Percentiles rank a stretch among this genome's conserved stretches.
phyloP scores from a whole-genome alignment of 2,329 filamentous ascomycete genomes.

The Alternaria postmessia region DNA sequence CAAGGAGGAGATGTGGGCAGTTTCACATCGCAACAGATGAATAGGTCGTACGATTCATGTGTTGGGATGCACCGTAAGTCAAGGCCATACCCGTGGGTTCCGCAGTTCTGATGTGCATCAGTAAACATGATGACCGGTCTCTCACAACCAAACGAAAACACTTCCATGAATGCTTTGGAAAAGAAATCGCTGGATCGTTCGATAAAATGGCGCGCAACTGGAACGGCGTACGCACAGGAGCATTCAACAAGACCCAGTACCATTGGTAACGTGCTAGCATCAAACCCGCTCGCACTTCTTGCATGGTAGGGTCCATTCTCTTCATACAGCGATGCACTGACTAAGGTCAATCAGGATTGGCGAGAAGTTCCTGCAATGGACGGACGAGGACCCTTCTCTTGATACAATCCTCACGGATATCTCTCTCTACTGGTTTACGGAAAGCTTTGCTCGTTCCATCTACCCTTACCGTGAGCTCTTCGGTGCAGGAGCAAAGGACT shows the following conservation, averaged over 20 bases:
- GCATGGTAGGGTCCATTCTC: constrained; percentile 54
- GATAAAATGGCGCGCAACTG: constrained; percentile 50
- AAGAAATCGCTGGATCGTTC: constrained; percentile 20
- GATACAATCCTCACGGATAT: constrained; percentile 61
- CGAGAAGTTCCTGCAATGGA: constrained; percentile 66
- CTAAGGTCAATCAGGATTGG: constrained; percentile 52
- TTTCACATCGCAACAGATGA: constrained; percentile 54
- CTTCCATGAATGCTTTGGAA: constrained; percentile 28
- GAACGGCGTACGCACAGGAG: constrained; percentile 60
- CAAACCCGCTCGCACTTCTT: constrained; percentile 65
- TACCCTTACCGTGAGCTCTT: constrained; percentile 58
- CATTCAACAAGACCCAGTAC: constrained; percentile 66
- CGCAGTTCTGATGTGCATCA: constrained; percentile 13
- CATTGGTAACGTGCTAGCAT: constrained; percentile 63
- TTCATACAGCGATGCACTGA: neutral
- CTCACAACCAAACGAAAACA: constrained; percentile 24
- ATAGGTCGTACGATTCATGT: constrained; percentile 54
- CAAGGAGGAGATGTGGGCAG: constrained; percentile 68
- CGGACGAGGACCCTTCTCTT: constrained; percentile 53
- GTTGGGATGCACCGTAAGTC: constrained; percentile 52
- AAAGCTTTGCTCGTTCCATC: constrained; percentile 55
- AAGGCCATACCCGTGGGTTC: neutral
- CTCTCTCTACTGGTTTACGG: constrained; percentile 65
- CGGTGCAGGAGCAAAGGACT: constrained; percentile 14
- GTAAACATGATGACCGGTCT: constrained; percentile 36